Conservation (phyloP, 306 rosid species). For the Malus sieversii region DNA sequence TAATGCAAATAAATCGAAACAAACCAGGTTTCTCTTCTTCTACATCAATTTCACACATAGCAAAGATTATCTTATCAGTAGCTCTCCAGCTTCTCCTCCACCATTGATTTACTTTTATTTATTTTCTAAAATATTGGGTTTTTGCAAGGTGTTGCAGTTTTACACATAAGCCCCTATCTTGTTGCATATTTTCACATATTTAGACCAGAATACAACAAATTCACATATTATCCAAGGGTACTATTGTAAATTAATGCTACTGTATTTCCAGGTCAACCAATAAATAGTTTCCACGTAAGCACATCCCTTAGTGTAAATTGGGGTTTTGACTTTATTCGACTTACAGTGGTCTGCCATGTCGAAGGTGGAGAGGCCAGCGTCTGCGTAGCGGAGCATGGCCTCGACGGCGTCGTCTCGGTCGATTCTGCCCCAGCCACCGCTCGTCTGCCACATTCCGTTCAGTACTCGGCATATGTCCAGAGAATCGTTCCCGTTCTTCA, state of each 20-base stretch:
- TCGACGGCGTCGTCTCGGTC: slow-evolving; percentile 75
- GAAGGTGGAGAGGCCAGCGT: slow-evolving; percentile 75
- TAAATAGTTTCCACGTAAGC: neutral
- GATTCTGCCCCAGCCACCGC: slow-evolving; percentile 86
- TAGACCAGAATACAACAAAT: neutral
- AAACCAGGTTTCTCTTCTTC: neutral
- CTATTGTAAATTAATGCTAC: neutral
- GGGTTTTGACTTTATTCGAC: neutral
- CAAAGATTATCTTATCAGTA: neutral
- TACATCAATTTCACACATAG: neutral
- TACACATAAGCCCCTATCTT: neutral
- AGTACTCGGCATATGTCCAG: slow-evolving; percentile 63
- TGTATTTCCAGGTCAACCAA: neutral
- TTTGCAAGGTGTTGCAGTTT: neutral
- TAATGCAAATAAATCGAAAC: neutral
- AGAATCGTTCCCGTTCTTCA: slow-evolving; percentile 57
- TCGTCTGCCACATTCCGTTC: slow-evolving; percentile 89
- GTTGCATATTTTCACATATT: too few species aligned
- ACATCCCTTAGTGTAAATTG: neutral
- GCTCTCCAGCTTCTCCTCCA: slow-evolving; percentile 4
- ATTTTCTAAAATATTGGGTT: neutral
- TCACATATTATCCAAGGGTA: neutral
- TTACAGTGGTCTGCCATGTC: slow-evolving; percentile 97
- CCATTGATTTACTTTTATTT: slow-evolving; percentile 1
- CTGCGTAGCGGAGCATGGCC: slow-evolving; percentile 84